A percentile compares a stretch with the other conserved stretches of the same genome.
These are phyloP conservation scores for Aureobasidium sp. DNA, from an alignment of 2,329 filamentous ascomycete genomes.

Conservation along the genomic window DNA sequence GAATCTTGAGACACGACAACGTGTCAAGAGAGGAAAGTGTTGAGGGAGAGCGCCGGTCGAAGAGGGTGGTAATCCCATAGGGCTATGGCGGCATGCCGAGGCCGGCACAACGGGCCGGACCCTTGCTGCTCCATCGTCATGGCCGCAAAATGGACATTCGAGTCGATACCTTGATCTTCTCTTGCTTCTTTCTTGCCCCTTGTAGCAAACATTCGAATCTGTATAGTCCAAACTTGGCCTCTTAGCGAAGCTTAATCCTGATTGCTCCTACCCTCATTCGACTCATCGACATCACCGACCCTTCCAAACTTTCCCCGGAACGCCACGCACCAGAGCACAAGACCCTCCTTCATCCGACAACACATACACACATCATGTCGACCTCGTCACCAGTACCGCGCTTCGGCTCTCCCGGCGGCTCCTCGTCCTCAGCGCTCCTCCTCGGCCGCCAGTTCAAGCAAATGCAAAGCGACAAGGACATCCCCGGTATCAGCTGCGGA, in stretches of 20 bases:
- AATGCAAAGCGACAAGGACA: constrained; percentile 85
- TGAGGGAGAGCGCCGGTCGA: too few species aligned
- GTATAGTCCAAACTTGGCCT: too few species aligned
- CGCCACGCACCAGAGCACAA: neutral
- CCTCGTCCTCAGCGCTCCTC: constrained; percentile 60
- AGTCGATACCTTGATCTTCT: neutral
- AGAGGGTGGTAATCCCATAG: too few species aligned
- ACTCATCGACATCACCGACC: too few species aligned
- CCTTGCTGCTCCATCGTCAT: neutral
- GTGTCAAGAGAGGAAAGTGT: too few species aligned
- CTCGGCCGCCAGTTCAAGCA: constrained; percentile 83
- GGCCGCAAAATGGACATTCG: neutral
- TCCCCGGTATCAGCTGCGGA: constrained; percentile 90
- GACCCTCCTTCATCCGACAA: neutral
- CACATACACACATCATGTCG: constrained; percentile 11
- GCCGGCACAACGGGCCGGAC: neutral
- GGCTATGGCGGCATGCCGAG: constrained; percentile 1
- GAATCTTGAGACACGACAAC: neutral
- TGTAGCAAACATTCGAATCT: too few species aligned
- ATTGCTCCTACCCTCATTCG: too few species aligned
- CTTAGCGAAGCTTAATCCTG: too few species aligned
- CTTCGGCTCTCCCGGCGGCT: constrained; percentile 7
- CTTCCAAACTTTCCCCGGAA: neutral
- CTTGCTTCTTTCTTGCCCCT: neutral
- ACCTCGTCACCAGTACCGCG: constrained; percentile 11